Base-by-base conservation (phyloP, 257 asterid species). In the Handroanthus guayacan region DNA sequence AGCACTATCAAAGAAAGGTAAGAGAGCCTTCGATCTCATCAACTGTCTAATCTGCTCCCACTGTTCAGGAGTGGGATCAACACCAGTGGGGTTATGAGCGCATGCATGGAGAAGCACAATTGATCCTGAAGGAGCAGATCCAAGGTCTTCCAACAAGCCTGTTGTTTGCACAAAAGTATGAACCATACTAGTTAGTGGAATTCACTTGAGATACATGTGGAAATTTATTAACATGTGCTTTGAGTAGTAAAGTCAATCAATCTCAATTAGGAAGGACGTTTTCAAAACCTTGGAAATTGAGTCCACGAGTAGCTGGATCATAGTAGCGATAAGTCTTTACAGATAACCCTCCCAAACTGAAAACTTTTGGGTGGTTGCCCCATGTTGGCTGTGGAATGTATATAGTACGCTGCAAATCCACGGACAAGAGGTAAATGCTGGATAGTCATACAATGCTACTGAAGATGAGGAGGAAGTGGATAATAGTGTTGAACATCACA, bases 11-110 rank as follows among this genome's bases (percentile, higher is more conserved):
- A 95, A 95, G 94, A 95, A 93, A 61, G 99, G 99, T 54, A 95
- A 83, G 83, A 92, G 73, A 64, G 91, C 84, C 83, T 85, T 95
- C 5, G 96, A 88, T 84, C 99, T 89, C 88, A 93, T 86, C 68
- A 95, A 75, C 88, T 79, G 87, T 84, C 98, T 91, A 69, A 92
- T 92, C 78, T 89, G 87, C 81, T 93, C 97, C 99, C 99, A 95
- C 81, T 95, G 97, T 79, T 88, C 83, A 79, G 85, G 71, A 82
- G 99, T 95, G 52, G 99, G 98, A 85, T 95, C 99, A 71, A 95
- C 99, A 76, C 99, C 99, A 57, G 99, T 95, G 55, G 99, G 99
- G 82, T 95, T 95, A 82, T 95, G 99, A 68, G 99, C 99, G 80
- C 99, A 95, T 50, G 99, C 99, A 67, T 95, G 99, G 75, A 95